Evolutionary conservation across 192 early-diverging fungal genomes (phyloP), one percentile per base, ranked within the genome.

Genomic region (Backusella sp.): DNA sequence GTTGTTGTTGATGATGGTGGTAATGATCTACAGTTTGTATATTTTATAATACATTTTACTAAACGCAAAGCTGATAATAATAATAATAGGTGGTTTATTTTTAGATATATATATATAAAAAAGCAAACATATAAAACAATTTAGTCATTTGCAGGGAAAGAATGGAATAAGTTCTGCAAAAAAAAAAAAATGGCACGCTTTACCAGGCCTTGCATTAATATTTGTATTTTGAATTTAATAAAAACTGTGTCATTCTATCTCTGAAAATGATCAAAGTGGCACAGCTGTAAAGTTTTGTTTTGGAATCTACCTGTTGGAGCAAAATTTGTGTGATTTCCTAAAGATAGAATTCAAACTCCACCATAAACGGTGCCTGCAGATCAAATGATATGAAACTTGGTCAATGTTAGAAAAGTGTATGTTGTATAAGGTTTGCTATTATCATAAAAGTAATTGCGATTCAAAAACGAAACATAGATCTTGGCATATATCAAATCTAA

Each of bases 321-420:
- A 59, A 59, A 53, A 49, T 6, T 49, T 49, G 46, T 49, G 46
- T n/a, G 46, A 1, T 49, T 44, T 19, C 17, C 46, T 49, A 49
- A 49, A 49, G 46, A 49, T 49, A 49, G 19, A 49, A 49, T 49
- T 49, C 5, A 49, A 49, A 49, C 46, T 49, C 46, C 46, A 7
- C 17, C 46, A n/a, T n/a, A 59, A 26, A 59, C 21, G n/a, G 53
- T 59, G 9, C 53, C 53, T 59, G 53, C 53, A 59, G 53, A 59
- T 59, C 53, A 59, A 59, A 59, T 59, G 23, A 59, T 59, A 59
- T 59, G 53, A 59, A 59, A 59, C 53, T 26, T 59, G 53, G 8
- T 59, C 53, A 59, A 23, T 26, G 53, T 59, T 49, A 49, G 46
- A 59, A 56, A 59, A 23, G n/a, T 26, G 21, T 23, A 59, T 4